Percentiles rank a stretch among this genome's conserved stretches.
Evolutionary conservation across 768 basidiomycete species (phyloP).

Genomic region (Leccinum ochraceum): DNA sequence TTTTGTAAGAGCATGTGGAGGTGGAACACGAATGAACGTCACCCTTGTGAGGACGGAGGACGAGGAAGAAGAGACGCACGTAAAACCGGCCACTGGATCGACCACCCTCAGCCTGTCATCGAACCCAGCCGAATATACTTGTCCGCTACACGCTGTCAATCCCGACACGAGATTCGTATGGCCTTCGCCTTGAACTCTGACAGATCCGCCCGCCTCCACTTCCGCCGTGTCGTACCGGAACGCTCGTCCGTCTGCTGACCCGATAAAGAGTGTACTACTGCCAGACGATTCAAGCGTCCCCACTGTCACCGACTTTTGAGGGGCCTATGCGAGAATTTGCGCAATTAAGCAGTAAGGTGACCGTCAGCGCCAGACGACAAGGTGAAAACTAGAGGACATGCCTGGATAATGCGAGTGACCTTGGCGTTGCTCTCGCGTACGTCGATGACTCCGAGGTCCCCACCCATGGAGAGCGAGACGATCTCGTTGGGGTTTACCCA

Average conservation of each 20-base stretch:
- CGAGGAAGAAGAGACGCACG: constrained; percentile 24
- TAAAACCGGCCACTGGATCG: constrained; percentile 34
- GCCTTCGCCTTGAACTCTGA: constrained; percentile 58
- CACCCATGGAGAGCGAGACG: constrained; percentile 81
- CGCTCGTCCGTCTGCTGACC: constrained; percentile 78
- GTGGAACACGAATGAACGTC: neutral
- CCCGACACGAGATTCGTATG: constrained; percentile 74
- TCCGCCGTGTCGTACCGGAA: constrained; percentile 55
- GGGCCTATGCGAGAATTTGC: constrained; percentile 51
- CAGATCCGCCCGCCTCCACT: constrained; percentile 14
- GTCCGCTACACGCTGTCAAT: constrained; percentile 51
- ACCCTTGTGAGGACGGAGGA: neutral
- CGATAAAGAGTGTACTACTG: constrained; percentile 67
- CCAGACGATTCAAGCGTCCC: constrained; percentile 41
- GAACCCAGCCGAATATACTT: constrained; percentile 71
- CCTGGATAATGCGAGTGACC: constrained; percentile 63
- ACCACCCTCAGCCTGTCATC: constrained; percentile 81
- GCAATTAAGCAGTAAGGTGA: neutral
- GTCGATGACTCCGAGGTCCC: constrained; percentile 83
- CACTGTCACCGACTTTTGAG: constrained; percentile 80
- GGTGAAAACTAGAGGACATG: constrained; percentile 33
- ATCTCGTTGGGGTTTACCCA: constrained; percentile 74
- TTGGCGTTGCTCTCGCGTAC: constrained; percentile 57
- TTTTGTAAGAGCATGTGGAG: neutral
- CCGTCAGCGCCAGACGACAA: neutral